phyloP scores from a whole-genome alignment of 306 rosid genomes.

The Clitoria ternatea region DNA sequence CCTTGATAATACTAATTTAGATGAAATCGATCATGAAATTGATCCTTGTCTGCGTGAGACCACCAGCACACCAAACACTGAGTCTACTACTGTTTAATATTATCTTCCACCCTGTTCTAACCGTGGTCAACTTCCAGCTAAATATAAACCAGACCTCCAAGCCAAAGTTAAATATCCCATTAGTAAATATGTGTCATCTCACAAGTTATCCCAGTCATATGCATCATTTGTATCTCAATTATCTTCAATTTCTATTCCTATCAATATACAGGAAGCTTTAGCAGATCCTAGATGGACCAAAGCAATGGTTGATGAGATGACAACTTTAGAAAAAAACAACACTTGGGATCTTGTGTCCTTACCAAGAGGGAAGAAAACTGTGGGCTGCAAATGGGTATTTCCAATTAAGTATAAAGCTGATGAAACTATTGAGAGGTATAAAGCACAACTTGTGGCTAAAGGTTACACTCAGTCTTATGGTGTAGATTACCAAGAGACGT shows the following conservation, averaged over 20 bases:
- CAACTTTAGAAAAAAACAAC: background rate
- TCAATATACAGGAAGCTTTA: no score
- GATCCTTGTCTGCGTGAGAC: background rate
- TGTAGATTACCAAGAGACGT: no score
- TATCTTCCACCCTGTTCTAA: background rate
- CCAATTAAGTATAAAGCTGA: no score
- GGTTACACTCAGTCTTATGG: no score
- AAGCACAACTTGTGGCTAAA: no score
- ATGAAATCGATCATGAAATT: background rate
- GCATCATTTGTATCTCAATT: no score
- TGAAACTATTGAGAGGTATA: background rate
- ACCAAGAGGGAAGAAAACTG: background rate
- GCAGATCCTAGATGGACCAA: background rate
- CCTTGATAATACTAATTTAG: no score
- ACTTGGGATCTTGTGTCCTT: background rate
- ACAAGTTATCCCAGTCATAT: no score
- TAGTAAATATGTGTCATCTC: background rate
- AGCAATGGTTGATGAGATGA: background rate
- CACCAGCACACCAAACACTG: background rate
- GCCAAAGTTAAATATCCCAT: background rate
- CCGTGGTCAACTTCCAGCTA: no score
- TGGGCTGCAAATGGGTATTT: background rate
- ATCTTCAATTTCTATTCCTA: no score
- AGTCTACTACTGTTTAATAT: background rate
- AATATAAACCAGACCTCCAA: no score